phyloP scores from a whole-genome alignment of 495 filamentous ascomycete genomes.

The Aspergillus kassunensis region DNA sequence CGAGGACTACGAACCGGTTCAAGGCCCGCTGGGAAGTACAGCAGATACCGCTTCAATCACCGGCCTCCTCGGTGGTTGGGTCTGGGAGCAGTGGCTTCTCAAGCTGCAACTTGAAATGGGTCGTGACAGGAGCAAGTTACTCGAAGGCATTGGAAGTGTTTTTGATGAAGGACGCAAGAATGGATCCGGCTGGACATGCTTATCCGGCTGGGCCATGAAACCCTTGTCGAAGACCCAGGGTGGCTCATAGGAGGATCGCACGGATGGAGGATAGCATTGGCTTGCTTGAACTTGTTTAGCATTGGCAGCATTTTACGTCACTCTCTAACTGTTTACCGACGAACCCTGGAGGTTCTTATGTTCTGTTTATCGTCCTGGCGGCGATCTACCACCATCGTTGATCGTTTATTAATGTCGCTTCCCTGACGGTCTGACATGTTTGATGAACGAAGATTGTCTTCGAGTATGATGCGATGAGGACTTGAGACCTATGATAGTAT shows the following conservation, averaged over 20 bases:
- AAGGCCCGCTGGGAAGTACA: slow-evolving; percentile 69
- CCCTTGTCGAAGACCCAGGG: slow-evolving; percentile 39
- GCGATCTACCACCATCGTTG: neutral
- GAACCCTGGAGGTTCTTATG: slow-evolving; percentile 7
- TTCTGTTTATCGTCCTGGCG: neutral
- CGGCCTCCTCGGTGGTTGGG: slow-evolving; percentile 81
- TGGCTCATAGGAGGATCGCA: neutral
- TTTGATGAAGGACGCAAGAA: slow-evolving; percentile 79
- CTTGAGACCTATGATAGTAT: neutral
- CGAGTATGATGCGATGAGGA: neutral
- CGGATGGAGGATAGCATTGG: neutral
- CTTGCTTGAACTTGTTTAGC: neutral
- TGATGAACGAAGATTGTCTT: neutral
- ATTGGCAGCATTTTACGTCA: no score
- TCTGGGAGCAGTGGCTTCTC: slow-evolving; percentile 95
- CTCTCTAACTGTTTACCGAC: neutral
- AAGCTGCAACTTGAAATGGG: slow-evolving; percentile 82
- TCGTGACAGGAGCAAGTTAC: slow-evolving; percentile 55
- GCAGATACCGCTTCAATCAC: slow-evolving; percentile 69
- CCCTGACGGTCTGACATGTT: neutral
- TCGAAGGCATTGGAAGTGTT: slow-evolving; percentile 74
- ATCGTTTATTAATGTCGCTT: neutral
- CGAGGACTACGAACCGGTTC: slow-evolving; percentile 52
- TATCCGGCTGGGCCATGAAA: slow-evolving; percentile 90
- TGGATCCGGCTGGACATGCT: slow-evolving; percentile 78